A percentile compares a stretch with the other conserved stretches of the same genome.
phyloP scores from a whole-genome alignment of 2,329 filamentous ascomycete genomes.

The Zasmidium angulare region DNA sequence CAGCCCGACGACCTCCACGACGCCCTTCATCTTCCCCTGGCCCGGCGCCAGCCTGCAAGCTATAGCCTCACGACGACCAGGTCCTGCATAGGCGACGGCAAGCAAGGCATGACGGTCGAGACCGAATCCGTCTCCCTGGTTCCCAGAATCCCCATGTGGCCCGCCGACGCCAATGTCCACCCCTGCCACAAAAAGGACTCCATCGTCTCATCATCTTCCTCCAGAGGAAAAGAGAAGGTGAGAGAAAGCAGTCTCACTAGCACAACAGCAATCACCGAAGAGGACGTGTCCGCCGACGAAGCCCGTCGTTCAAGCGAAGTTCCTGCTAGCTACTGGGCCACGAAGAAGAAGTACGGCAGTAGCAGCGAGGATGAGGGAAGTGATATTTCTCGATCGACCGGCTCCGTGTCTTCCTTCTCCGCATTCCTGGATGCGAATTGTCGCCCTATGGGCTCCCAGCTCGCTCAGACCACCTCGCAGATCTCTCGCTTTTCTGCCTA shows the following conservation, averaged over 20 bases:
- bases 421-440: not conserved
- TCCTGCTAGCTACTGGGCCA: no score
- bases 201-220: not conserved
- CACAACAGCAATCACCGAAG: not conserved
- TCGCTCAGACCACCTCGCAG: not conserved
- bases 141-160: not conserved
- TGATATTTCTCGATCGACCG: no score
- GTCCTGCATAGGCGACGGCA: not conserved
- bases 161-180: not conserved
- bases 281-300: not conserved
- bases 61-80: not conserved
- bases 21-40: not conserved
- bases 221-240: not conserved
- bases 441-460: no score
- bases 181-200: not conserved
- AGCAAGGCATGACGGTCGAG: not conserved
- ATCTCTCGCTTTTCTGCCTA: not conserved
- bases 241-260: not conserved
- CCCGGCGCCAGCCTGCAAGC: not conserved
- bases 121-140: not conserved
- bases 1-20: not conserved
- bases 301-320: no score
- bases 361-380: no score
- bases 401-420: not conserved
- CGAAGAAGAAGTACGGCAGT: no score